Base-by-base conservation (phyloP, 495 filamentous ascomycete genomes). In the Aspergillus diversus region DNA sequence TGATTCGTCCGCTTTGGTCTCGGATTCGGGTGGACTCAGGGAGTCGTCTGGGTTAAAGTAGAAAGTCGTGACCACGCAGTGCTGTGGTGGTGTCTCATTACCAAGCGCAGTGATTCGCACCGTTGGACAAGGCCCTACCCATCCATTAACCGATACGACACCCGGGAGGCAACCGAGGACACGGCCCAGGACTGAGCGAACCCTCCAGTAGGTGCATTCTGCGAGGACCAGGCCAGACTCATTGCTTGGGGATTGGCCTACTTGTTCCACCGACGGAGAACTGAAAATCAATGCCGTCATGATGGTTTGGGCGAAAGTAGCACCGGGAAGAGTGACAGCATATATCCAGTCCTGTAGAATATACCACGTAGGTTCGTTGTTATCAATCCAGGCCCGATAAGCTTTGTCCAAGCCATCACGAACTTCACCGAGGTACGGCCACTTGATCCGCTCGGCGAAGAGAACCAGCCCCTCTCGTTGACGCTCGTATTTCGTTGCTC, bases 361-460 rank as follows among this genome's bases (percentile, higher is more conserved):
- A 32, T 31, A 21, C 50, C 15, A 13, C 50, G 33, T 53, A 15
- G 21, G 16, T 31, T 33, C 17, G n/a, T 53, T 32, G 31, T 43
- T 8, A 9, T 43, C 11, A 43, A 43, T 11, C 39, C 39, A 43
- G 3, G 4, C 6, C 0, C 39, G 39, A n/a, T 43, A 43, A 4
- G 39, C 39, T 43, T 43, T 43, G 39, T 43, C 6, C 4, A 43
- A 8, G 39, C 39, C 50, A 53, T 33, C 21, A 17, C 50, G 50
- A 13, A 53, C 50, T 13, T 53, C 50, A 32, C 13, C 50, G 7
- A 53, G 50, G 15, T 53, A 53, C 7, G 50, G 50, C 50, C 50
- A 53, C 21, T 53, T 16, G 16, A 53, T 53, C 17, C 33, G 17
- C 21, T 53, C 17, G 5, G 50, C 50, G 7, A 53, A 53, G 16